Conservation (phyloP, 225 moss, liverwort and hornwort species). For the Polytrichum commune region DNA sequence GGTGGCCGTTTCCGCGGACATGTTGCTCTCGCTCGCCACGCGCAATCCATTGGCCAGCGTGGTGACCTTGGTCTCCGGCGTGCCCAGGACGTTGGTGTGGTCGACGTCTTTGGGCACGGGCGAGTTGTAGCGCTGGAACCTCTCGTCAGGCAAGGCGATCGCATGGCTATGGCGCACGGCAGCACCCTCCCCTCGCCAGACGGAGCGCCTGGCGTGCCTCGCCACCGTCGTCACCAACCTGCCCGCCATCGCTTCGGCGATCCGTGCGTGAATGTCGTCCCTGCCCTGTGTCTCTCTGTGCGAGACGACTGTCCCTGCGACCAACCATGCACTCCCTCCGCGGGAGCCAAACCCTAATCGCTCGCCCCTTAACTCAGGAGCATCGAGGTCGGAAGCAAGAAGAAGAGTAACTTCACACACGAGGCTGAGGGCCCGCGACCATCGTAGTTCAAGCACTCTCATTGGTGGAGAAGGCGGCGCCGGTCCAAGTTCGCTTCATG, state of each 20-base stretch:
- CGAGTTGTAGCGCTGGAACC: slow-evolving; percentile 71
- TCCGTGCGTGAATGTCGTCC: too few species aligned
- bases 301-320: too few species aligned
- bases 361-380: too few species aligned
- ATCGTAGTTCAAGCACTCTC: too few species aligned
- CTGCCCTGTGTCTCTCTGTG: too few species aligned
- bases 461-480: too few species aligned
- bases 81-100: slow-evolving; percentile 54
- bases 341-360: too few species aligned
- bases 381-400: too few species aligned
- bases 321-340: too few species aligned
- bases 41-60: slow-evolving; percentile 73
- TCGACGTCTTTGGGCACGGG: slow-evolving; percentile 62
- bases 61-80: slow-evolving; percentile 70
- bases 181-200: slow-evolving; percentile 27
- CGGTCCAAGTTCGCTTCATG: too few species aligned
- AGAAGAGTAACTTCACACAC: too few species aligned
- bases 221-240: slow-evolving; percentile 61
- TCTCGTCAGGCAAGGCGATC: slow-evolving; percentile 55
- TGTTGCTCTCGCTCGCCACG: slow-evolving; percentile 68
- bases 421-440: too few species aligned
- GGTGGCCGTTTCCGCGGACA: slow-evolving; percentile 65
- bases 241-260: slow-evolving; percentile 50
- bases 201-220: slow-evolving; percentile 61
- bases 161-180: slow-evolving; percentile 67